Percentiles rank a stretch among this genome's conserved stretches.
These are phyloP conservation scores for Xerocomus cyaneibrunnescens DNA, from an alignment of 1,284 basidiomycete species.

Conservation along the genomic window DNA sequence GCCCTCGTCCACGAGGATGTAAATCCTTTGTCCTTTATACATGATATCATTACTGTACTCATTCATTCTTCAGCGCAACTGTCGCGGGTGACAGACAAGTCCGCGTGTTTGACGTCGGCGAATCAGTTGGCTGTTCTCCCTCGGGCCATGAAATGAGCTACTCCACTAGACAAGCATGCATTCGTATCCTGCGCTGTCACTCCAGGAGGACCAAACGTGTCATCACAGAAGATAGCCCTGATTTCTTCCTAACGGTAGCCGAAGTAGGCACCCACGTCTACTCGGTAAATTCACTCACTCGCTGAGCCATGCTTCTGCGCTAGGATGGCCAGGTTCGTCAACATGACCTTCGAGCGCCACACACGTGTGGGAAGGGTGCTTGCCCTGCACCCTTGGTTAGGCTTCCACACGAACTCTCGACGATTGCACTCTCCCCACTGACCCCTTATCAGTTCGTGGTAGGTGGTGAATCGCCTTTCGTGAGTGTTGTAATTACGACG, in stretches of 20 bases:
- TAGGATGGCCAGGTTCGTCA: slow-evolving; percentile 78
- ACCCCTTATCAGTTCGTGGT: slow-evolving; percentile 76
- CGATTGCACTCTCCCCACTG: slow-evolving; percentile 65
- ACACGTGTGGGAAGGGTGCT: slow-evolving; percentile 51
- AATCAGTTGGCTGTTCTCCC: slow-evolving; percentile 42
- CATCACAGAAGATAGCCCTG: slow-evolving; percentile 79
- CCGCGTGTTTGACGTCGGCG: slow-evolving; percentile 77
- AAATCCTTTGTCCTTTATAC: slow-evolving; percentile 25
- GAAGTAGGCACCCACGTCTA: slow-evolving; percentile 52
- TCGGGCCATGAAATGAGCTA: slow-evolving; percentile 40
- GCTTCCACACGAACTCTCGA: slow-evolving; percentile 58
- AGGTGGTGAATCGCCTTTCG: slow-evolving; percentile 68
- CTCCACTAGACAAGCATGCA: slow-evolving; percentile 45
- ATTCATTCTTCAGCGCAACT: slow-evolving; percentile 50
- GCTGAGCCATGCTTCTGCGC: slow-evolving; percentile 5
- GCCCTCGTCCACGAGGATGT: slow-evolving; percentile 71
- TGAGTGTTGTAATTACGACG: slow-evolving; percentile 35
- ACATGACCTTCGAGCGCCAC: slow-evolving; percentile 78
- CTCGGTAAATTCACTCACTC: not conserved
- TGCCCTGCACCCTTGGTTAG: slow-evolving; percentile 72
- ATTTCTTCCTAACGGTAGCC: slow-evolving; percentile 81
- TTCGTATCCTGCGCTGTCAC: slow-evolving; percentile 69
- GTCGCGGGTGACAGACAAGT: slow-evolving; percentile 82
- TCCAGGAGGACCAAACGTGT: slow-evolving; percentile 73
- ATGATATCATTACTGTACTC: slow-evolving; percentile 1